Conservation (phyloP, 2,329 filamentous ascomycete genomes). For the Mariannaea elegans region DNA sequence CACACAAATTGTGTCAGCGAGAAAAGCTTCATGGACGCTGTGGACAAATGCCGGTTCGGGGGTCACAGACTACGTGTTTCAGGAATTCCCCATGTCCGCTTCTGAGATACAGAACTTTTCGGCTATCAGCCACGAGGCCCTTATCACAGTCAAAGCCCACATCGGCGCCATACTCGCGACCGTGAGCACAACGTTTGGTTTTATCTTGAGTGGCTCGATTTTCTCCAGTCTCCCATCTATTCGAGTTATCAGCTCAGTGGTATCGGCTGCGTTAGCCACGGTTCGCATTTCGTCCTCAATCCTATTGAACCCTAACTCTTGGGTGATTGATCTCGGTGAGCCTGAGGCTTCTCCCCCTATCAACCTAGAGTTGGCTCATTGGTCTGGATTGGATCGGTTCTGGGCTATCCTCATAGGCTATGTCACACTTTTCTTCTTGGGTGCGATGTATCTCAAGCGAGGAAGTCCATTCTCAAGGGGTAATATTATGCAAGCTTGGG, state of each 20-base stretch:
- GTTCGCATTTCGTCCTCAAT: conserved; percentile 31
- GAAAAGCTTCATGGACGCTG: conserved; percentile 54
- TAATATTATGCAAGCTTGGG: conserved; percentile 68
- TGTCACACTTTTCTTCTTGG: conserved; percentile 75
- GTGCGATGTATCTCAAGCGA: conserved; percentile 81
- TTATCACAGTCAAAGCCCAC: conserved; percentile 67
- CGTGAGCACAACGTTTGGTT: conserved; percentile 50
- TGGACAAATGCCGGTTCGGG: conserved; percentile 55
- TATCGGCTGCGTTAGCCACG: conserved; percentile 27
- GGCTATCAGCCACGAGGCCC: conserved; percentile 75
- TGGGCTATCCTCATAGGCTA: conserved; percentile 86
- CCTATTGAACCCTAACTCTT: conserved; percentile 60
- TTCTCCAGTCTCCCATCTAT: conserved; percentile 26
- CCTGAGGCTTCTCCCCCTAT: conserved; percentile 49
- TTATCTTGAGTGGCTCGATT: conserved; percentile 57
- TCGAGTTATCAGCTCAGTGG: conserved; percentile 19
- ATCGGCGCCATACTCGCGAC: conserved; percentile 53
- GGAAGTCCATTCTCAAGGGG: conserved; percentile 72
- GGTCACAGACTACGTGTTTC: conserved; percentile 59
- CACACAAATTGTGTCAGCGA: conserved; percentile 42
- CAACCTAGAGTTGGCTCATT: conserved; percentile 70
- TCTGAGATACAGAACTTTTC: conserved; percentile 81
- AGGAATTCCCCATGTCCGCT: conserved; percentile 60
- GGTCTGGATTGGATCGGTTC: conserved; percentile 71
- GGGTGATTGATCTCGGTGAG: conserved; percentile 66